phyloP scores from a whole-genome alignment of 768 basidiomycete genomes.

The Hydnum rufescens region DNA sequence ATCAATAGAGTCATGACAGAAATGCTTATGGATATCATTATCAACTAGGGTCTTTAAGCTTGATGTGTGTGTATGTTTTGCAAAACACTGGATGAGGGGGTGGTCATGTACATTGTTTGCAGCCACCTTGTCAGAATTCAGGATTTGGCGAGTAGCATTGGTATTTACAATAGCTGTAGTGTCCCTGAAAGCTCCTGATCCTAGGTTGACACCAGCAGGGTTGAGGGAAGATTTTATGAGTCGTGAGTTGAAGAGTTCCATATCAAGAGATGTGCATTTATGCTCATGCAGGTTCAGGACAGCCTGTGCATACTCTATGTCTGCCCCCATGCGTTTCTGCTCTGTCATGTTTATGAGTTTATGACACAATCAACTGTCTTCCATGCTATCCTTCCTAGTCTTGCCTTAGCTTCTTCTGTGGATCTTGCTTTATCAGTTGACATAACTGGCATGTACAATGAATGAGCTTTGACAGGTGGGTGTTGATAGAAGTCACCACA shows the following conservation, averaged over 20 bases:
- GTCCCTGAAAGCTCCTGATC: not conserved
- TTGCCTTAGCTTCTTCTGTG: not conserved
- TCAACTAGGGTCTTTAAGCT: not conserved
- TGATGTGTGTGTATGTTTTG: conserved; percentile 12
- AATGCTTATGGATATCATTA: not conserved
- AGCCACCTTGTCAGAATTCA: not conserved
- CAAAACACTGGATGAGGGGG: conserved; percentile 17
- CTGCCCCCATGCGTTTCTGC: not conserved
- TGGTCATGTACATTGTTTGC: conserved; percentile 15
- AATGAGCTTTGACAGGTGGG: not conserved
- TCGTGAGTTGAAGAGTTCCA: not conserved
- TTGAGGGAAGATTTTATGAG: not conserved
- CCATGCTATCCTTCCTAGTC: not conserved
- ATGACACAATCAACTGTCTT: not conserved
- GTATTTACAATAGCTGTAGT: not conserved
- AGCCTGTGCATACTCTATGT: no score
- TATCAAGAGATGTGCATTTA: not conserved
- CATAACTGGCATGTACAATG: not conserved
- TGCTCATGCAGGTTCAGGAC: not conserved
- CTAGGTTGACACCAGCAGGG: not conserved
- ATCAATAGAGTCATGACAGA: not conserved
- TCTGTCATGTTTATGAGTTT: not conserved
- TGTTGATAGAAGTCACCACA: no score
- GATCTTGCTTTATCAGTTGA: not conserved
- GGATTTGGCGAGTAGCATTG: not conserved